Conservation (phyloP, 805 yeast species). For the Yamadazyma ubonensis region DNA sequence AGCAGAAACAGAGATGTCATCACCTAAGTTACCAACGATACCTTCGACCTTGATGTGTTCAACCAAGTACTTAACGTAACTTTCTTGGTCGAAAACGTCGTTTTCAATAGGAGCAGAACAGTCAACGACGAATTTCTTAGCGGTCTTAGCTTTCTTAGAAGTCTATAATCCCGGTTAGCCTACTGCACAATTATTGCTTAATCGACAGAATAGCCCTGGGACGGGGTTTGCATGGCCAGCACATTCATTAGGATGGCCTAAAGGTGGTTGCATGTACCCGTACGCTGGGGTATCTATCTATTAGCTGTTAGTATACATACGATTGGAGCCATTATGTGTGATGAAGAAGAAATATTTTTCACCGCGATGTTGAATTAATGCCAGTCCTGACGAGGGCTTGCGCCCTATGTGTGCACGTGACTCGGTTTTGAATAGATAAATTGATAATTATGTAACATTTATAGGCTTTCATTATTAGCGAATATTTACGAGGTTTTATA, state of each 20-base stretch:
- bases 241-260: too few species aligned
- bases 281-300: constrained; percentile 35
- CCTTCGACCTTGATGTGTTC: constrained; percentile 99
- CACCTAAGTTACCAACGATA: constrained; percentile 95
- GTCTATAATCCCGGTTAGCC: constrained; percentile 70
- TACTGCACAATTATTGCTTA: constrained; percentile 56
- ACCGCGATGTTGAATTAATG: constrained; percentile 3
- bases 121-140: constrained; percentile 92
- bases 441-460: too few species aligned
- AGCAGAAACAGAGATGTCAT: constrained; percentile 79
- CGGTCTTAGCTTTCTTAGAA: constrained; percentile 65
- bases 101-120: constrained; percentile 95
- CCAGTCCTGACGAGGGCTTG: constrained; percentile 1
- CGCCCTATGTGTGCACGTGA: background rate
- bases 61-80: constrained; percentile 95
- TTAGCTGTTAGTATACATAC: constrained; percentile 54
- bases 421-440: too few species aligned
- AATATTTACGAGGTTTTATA: too few species aligned
- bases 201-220: constrained; percentile 52
- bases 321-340: constrained; percentile 80
- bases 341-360: constrained; percentile 10
- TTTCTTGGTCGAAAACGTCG: constrained; percentile 96
- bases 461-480: too few species aligned
- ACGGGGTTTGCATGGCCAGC: constrained; percentile 30
- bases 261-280: constrained; percentile 26